A percentile compares a stretch with the other conserved stretches of the same genome.
These are phyloP conservation scores for Vachellia pachyceras DNA, from an alignment of 306 rosid genomes.

Conservation along the genomic window DNA sequence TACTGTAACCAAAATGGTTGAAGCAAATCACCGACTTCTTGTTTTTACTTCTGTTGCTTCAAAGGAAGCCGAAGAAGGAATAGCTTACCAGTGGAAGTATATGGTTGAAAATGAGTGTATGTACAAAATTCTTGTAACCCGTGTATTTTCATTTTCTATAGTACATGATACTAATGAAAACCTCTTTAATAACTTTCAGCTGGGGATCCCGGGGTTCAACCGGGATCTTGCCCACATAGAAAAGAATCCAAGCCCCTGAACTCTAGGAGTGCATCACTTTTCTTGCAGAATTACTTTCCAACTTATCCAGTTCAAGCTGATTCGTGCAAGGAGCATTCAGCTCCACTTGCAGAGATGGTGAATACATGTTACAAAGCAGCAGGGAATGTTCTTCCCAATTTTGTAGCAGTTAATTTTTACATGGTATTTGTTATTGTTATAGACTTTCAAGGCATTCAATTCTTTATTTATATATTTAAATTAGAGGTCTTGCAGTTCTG, in stretches of 20 bases:
- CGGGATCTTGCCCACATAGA: slow-evolving; percentile 82
- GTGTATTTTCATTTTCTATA: slow-evolving; percentile 4
- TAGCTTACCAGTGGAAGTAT: slow-evolving; percentile 98
- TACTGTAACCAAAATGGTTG: slow-evolving; percentile 79
- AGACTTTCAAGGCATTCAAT: slow-evolving; percentile 18
- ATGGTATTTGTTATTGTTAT: slow-evolving; percentile 63
- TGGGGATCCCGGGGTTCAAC: slow-evolving; percentile 90
- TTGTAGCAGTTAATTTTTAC: slow-evolving; percentile 91
- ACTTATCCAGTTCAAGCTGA: slow-evolving; percentile 92
- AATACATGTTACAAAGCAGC: slow-evolving; percentile 89
- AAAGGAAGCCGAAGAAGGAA: slow-evolving; percentile 90
- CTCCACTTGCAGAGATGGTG: slow-evolving; percentile 86
- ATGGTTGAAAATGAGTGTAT: slow-evolving; percentile 90
- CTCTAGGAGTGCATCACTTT: slow-evolving; percentile 74
- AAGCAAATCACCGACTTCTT: slow-evolving; percentile 77
- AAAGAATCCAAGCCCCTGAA: slow-evolving; percentile 84
- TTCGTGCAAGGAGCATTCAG: slow-evolving; percentile 95
- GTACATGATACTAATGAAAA: slow-evolving; percentile 22
- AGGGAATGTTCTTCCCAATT: slow-evolving; percentile 81
- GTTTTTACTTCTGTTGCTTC: slow-evolving; percentile 91
- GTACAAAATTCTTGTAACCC: slow-evolving; percentile 36
- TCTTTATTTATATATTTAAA: slow-evolving; percentile 24
- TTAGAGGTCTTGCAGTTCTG: slow-evolving; percentile 38
- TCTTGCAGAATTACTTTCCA: slow-evolving; percentile 89
- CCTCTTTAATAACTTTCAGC: slow-evolving; percentile 61